A percentile compares a stretch with the other conserved stretches of the same genome.
Evolutionary conservation across 2,329 filamentous ascomycete species (phyloP).

Genomic region (Cordyceps cateniannulata): DNA sequence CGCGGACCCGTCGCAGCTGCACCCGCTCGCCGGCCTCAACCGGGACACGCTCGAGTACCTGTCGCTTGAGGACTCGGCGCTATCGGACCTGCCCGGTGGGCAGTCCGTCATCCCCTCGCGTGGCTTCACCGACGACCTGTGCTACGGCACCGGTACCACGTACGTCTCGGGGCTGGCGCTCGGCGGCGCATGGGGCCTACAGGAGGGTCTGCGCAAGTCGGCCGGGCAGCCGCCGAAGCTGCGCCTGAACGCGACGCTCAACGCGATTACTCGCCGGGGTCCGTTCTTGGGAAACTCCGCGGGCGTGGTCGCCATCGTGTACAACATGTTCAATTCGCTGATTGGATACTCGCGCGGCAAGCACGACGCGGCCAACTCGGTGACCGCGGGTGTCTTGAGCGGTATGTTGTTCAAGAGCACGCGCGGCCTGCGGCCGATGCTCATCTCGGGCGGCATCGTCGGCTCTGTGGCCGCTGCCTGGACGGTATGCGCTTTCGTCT

Average conservation of each 20-base stretch:
- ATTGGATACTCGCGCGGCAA: constrained; percentile 74
- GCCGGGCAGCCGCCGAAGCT: constrained; percentile 77
- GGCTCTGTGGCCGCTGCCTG: constrained; percentile 78
- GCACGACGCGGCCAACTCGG: constrained; percentile 85
- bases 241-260: constrained; percentile 87
- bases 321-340: constrained; percentile 86
- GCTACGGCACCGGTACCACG: constrained; percentile 92
- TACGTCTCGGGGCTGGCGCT: constrained; percentile 82
- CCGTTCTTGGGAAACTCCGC: constrained; percentile 96
- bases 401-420: constrained; percentile 98
- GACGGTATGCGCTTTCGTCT: constrained; percentile 61
- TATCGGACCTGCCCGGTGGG: constrained; percentile 78
- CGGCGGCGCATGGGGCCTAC: constrained; percentile 87
- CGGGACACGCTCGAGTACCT: constrained; percentile 93
- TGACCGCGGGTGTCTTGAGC: constrained; percentile 77
- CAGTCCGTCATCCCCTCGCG: constrained; percentile 87
- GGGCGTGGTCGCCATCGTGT: constrained; percentile 90
- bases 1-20: constrained; percentile 80
- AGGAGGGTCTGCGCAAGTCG: constrained; percentile 80
- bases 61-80: constrained; percentile 81
- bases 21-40: constrained; percentile 89
- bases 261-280: constrained; percentile 85
- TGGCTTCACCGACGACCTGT: constrained; percentile 96
- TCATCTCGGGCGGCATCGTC: constrained; percentile 88
- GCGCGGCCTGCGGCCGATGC: constrained; percentile 80